Evolutionary conservation across 345 rosid species (phyloP), one percentile per base, ranked within the genome.

Genomic region (Sonneratia alba): DNA sequence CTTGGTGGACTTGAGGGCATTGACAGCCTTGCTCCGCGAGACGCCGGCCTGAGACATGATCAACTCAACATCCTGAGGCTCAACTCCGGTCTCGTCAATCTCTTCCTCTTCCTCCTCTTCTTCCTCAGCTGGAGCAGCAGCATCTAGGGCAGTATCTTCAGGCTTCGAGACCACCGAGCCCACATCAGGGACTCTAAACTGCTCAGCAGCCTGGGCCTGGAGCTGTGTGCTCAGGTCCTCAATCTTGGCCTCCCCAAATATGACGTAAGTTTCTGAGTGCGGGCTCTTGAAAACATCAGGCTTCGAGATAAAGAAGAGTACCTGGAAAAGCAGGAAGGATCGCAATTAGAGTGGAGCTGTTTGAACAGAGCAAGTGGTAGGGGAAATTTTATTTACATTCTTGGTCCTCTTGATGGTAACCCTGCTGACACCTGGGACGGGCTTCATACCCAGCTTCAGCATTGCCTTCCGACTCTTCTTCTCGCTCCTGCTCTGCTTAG

Each of bases 211-310:
- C 81, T 92, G 97, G 57, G 93, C 83, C 82, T 88, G 96, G 76
- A 92, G 87, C 84, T 92, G 96, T 42, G 97, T 88, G 83, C 96
- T 92, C 87, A 89, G 76, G 77, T 92, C 93, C 77, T 92, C 97
- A 19, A 91, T 87, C 90, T 89, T 91, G 27, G 96, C 97, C 87
- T 91, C 97, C 9, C 93, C 96, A 42, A 91, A 89, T 78, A 89
- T 87, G 77, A 91, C 71, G 70, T 91, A 91, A 6, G 96, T 89
- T 77, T 92, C 96, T 1, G 96, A 90, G 81, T 90, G 84, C 8
- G 94, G 96, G 84, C 94, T 87, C 82, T 92, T 92, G 82, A 92
- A 92, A 49, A 90, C 94, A 75, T 92, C 92, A 0, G 93, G 96
- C 72, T 90, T 92, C 16, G 97, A 88, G 77, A 90, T 88, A 77